These are phyloP conservation scores for Aspergillus glaucus DNA, from an alignment of 2,329 filamentous ascomycete genomes.

Conservation along the genomic window DNA sequence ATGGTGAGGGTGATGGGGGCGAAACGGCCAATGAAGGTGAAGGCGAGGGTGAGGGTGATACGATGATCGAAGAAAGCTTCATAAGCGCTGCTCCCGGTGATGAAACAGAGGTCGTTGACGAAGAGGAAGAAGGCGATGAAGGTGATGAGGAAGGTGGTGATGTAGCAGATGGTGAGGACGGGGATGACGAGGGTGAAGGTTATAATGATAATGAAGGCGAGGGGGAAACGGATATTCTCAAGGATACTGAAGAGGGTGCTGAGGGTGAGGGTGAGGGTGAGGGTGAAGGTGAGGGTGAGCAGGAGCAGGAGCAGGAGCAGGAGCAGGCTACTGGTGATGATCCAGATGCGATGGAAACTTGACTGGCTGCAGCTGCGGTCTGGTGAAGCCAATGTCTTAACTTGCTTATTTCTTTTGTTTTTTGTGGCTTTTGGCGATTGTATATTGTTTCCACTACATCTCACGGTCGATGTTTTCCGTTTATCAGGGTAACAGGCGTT, in stretches of 20 bases:
- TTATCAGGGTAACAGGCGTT: no score
- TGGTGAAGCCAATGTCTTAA: neutral
- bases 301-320: neutral
- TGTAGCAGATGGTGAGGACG: slow-evolving; percentile 11
- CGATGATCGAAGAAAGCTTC: slow-evolving; percentile 8
- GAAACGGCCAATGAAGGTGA: slow-evolving; percentile 8
- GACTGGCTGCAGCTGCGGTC: neutral
- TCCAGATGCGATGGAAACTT: neutral
- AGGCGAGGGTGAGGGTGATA: slow-evolving; percentile 8
- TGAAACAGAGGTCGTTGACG: slow-evolving; percentile 7
- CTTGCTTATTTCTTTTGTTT: neutral
- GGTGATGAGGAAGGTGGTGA: slow-evolving; percentile 11
- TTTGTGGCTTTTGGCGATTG: no score
- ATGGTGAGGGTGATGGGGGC: slow-evolving; percentile 6
- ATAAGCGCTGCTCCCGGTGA: slow-evolving; percentile 13
- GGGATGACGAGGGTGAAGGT: neutral
- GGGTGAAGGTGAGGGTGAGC: no score
- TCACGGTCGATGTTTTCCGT: no score
- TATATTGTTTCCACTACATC: no score
- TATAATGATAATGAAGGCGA: neutral
- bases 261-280: neutral
- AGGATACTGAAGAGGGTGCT: neutral
- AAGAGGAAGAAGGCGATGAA: slow-evolving; percentile 11
- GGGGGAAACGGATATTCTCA: neutral
- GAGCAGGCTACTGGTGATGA: neutral